Conservation (phyloP, 2,329 filamentous ascomycete species). For the Fusarium verticillioides region DNA sequence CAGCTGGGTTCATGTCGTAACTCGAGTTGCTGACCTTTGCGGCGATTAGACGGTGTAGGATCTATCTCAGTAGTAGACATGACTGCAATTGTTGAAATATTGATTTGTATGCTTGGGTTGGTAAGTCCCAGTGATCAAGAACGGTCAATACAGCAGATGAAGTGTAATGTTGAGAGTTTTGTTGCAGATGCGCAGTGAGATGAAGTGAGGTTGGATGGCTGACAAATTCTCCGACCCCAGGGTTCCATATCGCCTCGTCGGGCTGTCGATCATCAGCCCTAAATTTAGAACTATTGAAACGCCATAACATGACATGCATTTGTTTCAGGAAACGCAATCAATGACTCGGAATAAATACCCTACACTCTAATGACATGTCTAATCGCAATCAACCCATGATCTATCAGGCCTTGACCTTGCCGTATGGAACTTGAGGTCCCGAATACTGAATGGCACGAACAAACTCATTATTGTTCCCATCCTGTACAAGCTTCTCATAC, state of each 20-base stretch:
- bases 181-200: not conserved
- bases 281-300: not conserved
- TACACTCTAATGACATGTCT: not conserved
- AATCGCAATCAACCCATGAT: not conserved
- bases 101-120: too few species aligned
- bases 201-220: constrained; percentile 10
- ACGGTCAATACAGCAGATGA: accelerated
- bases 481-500: constrained; percentile 37
- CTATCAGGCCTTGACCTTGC: constrained; percentile 6
- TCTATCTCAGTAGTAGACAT: constrained; percentile 24
- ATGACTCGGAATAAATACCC: not conserved
- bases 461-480: constrained; percentile 45
- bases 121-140: accelerated
- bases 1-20: not conserved
- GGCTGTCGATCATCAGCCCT: constrained; percentile 7
- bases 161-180: not conserved
- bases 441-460: constrained; percentile 38
- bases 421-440: constrained; percentile 32
- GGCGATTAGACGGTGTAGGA: constrained; percentile 30
- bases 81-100: not conserved
- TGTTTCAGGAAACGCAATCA: not conserved
- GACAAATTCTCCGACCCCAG: constrained; percentile 28
- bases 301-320: not conserved
- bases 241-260: not conserved
- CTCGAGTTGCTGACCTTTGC: constrained; percentile 30